phyloP scores from a whole-genome alignment of 371 early-diverging fungal species.

The Mucor lusitanicus region DNA sequence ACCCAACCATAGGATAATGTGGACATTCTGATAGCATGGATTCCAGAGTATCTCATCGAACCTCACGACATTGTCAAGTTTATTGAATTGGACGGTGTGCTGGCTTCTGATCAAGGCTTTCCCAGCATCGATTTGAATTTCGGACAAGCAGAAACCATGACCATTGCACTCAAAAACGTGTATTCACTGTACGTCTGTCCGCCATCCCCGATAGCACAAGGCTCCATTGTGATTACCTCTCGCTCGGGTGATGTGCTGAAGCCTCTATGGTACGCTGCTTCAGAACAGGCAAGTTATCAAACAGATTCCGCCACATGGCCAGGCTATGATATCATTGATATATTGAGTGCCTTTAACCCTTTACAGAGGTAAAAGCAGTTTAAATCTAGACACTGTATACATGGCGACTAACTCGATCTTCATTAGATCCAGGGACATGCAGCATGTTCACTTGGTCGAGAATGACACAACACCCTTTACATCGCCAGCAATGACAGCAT shows the following conservation, averaged over 20 bases:
- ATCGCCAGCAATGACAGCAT: neutral
- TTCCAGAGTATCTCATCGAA: conserved; percentile 43
- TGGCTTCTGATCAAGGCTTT: conserved; percentile 35
- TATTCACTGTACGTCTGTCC: conserved; percentile 39
- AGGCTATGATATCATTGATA: conserved; percentile 43
- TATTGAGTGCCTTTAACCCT: conserved; percentile 36
- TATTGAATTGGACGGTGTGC: conserved; percentile 30
- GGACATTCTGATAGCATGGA: conserved; percentile 33
- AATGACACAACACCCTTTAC: neutral
- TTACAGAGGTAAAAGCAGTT: conserved; percentile 27
- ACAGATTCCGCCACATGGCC: conserved; percentile 30
- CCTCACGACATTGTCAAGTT: conserved; percentile 29
- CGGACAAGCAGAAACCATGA: conserved; percentile 24
- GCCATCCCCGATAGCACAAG: conserved; percentile 20
- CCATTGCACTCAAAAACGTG: conserved; percentile 24
- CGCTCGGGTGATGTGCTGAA: conserved; percentile 30
- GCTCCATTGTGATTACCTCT: conserved; percentile 42
- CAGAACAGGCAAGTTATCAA: conserved; percentile 2
- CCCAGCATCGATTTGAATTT: conserved; percentile 27
- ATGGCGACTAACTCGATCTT: neutral
- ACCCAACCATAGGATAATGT: conserved; percentile 21
- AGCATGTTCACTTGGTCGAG: conserved; percentile 12
- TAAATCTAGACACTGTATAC: neutral
- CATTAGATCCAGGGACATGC: neutral
- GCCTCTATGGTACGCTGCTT: conserved; percentile 35